Conservation (phyloP, 2,329 filamentous ascomycete genomes). For the Diaporthe helianthi region DNA sequence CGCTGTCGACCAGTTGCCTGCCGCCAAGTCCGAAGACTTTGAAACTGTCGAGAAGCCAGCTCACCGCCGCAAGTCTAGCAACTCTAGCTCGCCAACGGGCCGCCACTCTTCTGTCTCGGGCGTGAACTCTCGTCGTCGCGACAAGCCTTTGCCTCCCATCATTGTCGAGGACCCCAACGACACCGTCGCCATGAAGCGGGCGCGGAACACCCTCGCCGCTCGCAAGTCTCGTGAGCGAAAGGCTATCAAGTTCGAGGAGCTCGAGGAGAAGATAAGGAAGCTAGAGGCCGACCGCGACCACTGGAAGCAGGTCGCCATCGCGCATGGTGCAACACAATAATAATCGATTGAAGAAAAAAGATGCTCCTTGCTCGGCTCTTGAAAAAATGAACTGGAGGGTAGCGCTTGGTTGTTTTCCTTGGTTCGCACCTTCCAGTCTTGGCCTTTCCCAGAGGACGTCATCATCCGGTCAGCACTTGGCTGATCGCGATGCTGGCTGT, state of each 20-base stretch:
- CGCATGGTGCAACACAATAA: slow-evolving; percentile 45
- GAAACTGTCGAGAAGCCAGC: slow-evolving; percentile 52
- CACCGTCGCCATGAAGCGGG: slow-evolving; percentile 85
- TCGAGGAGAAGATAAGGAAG: slow-evolving; percentile 77
- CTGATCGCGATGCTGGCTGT: background rate
- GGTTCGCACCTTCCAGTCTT: slow-evolving; percentile 15
- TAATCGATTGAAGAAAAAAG: slow-evolving; percentile 37
- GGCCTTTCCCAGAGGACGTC: slow-evolving; percentile 17
- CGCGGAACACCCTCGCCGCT: slow-evolving; percentile 90
- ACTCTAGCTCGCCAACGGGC: slow-evolving; percentile 50
- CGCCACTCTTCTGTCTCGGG: slow-evolving; percentile 75
- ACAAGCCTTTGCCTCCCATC: slow-evolving; percentile 83
- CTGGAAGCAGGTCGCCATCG: slow-evolving; percentile 66
- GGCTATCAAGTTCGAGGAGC: slow-evolving; percentile 74
- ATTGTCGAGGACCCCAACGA: slow-evolving; percentile 77
- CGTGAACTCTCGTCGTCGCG: slow-evolving; percentile 75
- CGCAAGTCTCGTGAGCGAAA: slow-evolving; percentile 92
- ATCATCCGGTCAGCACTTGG: background rate
- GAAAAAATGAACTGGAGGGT: slow-evolving; percentile 33
- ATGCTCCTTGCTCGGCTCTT: slow-evolving; percentile 19
- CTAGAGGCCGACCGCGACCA: slow-evolving; percentile 71
- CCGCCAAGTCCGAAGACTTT: slow-evolving; percentile 54
- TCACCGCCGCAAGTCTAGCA: slow-evolving; percentile 55
- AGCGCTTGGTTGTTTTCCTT: slow-evolving; percentile 22
- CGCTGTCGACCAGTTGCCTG: slow-evolving; percentile 51